Base-by-base conservation (phyloP, 73 alveolate species). In the Stentor coeruleus region DNA sequence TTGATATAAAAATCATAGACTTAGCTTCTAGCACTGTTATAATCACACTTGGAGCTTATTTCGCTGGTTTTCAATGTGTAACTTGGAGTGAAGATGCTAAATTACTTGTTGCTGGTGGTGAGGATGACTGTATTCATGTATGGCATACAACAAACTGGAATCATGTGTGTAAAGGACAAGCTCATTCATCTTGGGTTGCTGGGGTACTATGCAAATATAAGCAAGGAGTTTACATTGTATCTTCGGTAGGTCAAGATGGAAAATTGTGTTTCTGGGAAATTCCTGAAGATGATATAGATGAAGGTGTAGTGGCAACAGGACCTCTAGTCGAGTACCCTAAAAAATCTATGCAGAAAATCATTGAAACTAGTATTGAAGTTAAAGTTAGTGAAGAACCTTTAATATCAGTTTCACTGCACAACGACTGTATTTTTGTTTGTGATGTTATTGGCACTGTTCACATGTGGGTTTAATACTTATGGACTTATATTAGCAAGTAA, bases 201-300 rank as follows among this genome's bases (percentile, higher is more conserved):
- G 79, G 49, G 37, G 39, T 66, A 26, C n/a, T 26, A 20, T 20
- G n/a, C 37, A 15, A 20, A 2, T 28, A 66, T 20, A 66, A 14
- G n/a, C n/a, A 20, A 37, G 14, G 15, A 28, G 37, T 37, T 26
- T 33, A 20, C 39, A 33, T 31, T 1, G 79, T 66, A 26, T 20
- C n/a, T 20, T 66, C 79, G n/a, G 79, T 40, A 0, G 79, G 79
- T 28, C 79, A 66, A 66, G 79, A 66, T 33, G 79, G 79, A 28
- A 66, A 66, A 31, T 15, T 66, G 0, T 15, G n/a, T 20, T 20
- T 66, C n/a, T 66, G 79, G 41, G 37, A 66, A 14, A 11, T 66
- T 20, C 20, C 14, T 20, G 37, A 66, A 40, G 39, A 66, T 28
- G n/a, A n/a, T n/a, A n/a, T n/a, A n/a, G 79, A 66, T 28, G 0